Evolutionary conservation across 345 rosid species (phyloP).

Genomic region (Eucalyptus curtisii): DNA sequence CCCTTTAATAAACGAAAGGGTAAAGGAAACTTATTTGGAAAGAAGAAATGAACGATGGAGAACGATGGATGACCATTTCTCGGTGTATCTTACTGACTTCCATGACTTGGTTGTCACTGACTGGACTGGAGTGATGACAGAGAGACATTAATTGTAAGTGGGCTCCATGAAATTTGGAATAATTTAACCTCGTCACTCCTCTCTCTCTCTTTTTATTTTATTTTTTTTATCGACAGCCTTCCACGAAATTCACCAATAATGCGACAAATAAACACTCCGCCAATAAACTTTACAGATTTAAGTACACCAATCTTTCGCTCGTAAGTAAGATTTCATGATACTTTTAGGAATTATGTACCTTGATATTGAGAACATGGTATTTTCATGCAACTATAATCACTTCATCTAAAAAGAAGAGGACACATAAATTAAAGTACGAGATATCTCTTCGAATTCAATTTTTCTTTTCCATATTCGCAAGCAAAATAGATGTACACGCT

Average conservation of each 20-base stretch:
- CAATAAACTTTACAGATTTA: background rate
- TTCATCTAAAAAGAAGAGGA: background rate
- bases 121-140: background rate
- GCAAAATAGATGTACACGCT: background rate
- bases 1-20: background rate
- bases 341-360: background rate
- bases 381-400: too few relatives aligned
- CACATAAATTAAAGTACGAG: background rate
- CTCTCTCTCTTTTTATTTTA: background rate
- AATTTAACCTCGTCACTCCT: background rate
- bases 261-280: background rate
- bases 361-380: too few relatives aligned
- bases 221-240: background rate
- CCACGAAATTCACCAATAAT: background rate
- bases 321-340: background rate
- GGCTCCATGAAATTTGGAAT: background rate
- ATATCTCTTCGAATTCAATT: background rate
- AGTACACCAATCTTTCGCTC: background rate
- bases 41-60: background rate
- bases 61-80: background rate
- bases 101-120: background rate
- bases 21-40: background rate
- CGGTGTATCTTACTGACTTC: background rate
- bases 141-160: background rate
- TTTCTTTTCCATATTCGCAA: background rate